Base-by-base conservation (phyloP, 2,329 filamentous ascomycete species). In the Penicillium sp. region DNA sequence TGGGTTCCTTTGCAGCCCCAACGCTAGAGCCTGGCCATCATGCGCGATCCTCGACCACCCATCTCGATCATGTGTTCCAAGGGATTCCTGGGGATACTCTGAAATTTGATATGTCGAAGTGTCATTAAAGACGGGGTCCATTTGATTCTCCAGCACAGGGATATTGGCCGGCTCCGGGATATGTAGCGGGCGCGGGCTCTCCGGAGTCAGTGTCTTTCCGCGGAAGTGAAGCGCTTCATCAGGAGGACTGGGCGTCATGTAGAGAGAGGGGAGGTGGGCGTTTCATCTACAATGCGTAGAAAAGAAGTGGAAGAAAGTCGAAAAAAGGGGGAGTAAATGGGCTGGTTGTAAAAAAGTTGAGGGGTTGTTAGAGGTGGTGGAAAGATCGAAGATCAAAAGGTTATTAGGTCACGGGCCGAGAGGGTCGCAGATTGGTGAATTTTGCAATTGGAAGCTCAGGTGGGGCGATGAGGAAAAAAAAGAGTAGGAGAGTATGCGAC, bases 41-140 rank as follows among this genome's bases (percentile, higher is more conserved):
- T 62, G 59, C 43, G 58, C 56, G 53, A 55, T 61, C 54, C 61
- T 58, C 48, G 43, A 61, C 65, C 67, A 65, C 51, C 55, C 63
- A 61, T 69, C 59, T n/a, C 65, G 59, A 43, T 40, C 52, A 26
- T 59, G 55, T 43, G 33, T 14, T 3, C 49, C 42, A 48, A 42
- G 22, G n/a, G 25, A 40, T 22, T 22, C 40, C 25, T 68, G 58
- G 52, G 70, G 60, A 54, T 63, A 60, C 42, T 71, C 70, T 40
- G 74, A 74, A 71, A 80, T 84, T 62, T 80, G 80, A 74, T 86
- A 85, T 64, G 83, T 83, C 57, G 86, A 82, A 58, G 86, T 86
- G 74, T 89, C 87, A 78, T 89, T 88, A 81, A 90, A 89, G 68
- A 84, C 79, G 57, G 87, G 86, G 77, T 91, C 88, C 84, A 87